Evolutionary conservation across 129 eudicot genomes (phyloP), one percentile per base, ranked within the genome.

Genomic region (Chrysanthemum seticuspe): DNA sequence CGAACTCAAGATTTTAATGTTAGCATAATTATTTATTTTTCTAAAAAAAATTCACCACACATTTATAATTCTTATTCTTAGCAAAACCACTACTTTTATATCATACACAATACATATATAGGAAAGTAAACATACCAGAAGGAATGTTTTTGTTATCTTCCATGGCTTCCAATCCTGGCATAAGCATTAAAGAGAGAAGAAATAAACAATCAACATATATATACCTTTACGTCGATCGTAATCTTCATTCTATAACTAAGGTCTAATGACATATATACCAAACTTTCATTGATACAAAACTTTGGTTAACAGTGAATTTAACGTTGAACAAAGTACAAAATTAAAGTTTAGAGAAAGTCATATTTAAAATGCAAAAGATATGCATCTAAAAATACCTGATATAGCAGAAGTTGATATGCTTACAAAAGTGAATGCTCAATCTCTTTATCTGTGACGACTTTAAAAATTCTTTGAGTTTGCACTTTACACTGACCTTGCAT

Each of bases 131-230:
- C 27, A 3, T 73, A 74, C 83, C 66, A 4, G 10, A 40, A 36
- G 11, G n/a, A 64, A 7, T 23, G 61, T 16, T 52, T 65, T 54
- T 36, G 52, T 2, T 49, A 63, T 68, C 55, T 50, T 69, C 83
- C 83, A 79, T 79, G 50, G 25, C 68, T 60, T 58, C 56, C 29
- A 59, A 53, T 60, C 82, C 82, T 71, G 71, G 21, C 55, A 71
- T 62, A 23, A 58, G 44, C 34, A 56, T 44, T 19, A 13, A 50
- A 36, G 36, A 62, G 0, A 64, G 34, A 19, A 18, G 0, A 8
- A 29, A 51, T 34, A 74, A 13, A 65, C 34, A 53, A 36, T 9
- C 9, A 36, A 49, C 4, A 18, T 53, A 1, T 11, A 3, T 31
- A 31, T 31, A 31, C 36, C 36, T 31, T 31, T 31, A 31, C 6